Evolutionary conservation across 2,329 filamentous ascomycete species (phyloP), one percentile per base, ranked within the genome.

Genomic region (Chrysoporthe austroafricana): DNA sequence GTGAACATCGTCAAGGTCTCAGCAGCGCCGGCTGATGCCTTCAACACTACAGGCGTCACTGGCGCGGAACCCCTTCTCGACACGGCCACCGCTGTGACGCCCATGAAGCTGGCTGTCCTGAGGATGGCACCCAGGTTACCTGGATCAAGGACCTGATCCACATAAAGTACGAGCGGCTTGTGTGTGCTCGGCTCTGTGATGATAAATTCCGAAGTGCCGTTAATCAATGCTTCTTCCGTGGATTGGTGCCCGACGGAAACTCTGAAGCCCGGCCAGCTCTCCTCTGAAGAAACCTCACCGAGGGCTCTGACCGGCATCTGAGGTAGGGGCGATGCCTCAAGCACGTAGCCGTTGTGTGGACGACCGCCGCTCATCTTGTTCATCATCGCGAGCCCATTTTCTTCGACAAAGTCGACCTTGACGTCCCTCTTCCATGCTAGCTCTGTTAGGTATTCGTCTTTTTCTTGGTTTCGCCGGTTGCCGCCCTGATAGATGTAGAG

Each of bases 81-180:
- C 65, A 97, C 88, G 2, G 89, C 88, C 26, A 99, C 87, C 4
- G 92, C 94, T 66, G 94, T 92, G 6, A 93, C 90, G 32, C 95
- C 95, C n/a, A 98, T 86, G 77, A 96, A 98, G 74, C 93, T 91
- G 2, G 94, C 93, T 6, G 93, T 93, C 46, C 96, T 91, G 56
- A 98, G 84, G 69, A 98, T 95, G 32, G 90, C 93, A 54, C 96
- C 96, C 0, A 98, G 82, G 75, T 99, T 99, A 36, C 93, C 94
- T 0, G 94, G 91, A 74, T 99, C 95, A 11, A 93, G 80, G 48
- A 96, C 89, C 64, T 90, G 87, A 72, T 96, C 90, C 1, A 96
- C 82, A 43, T 95, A 80, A 1, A 96, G 81, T 9, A 96, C 83
- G 42, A 96, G 83, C 0, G 93, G 93, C 62, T 90, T 86, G 65